A percentile compares a stretch with the other conserved stretches of the same genome.
These are phyloP conservation scores for Cystobasidium tubakii DNA, from an alignment of 768 basidiomycete genomes.

Conservation along the genomic window DNA sequence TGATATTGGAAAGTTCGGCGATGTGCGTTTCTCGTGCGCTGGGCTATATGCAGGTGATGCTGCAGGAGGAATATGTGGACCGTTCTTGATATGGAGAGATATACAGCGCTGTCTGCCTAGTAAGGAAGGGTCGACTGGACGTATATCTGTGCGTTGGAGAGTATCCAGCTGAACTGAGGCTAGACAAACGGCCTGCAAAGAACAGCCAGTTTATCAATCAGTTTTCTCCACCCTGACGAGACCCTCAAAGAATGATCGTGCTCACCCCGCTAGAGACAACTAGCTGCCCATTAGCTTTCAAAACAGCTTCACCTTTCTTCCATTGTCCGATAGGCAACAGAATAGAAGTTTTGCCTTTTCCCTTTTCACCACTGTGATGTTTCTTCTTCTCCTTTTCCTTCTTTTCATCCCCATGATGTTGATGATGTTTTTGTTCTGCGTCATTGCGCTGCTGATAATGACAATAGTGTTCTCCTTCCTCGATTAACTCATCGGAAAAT, in stretches of 20 bases:
- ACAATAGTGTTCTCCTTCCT: neutral
- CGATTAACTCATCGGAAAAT: neutral
- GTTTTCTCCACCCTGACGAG: neutral
- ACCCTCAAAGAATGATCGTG: neutral
- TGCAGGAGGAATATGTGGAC: constrained; percentile 55
- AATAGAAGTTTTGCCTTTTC: neutral
- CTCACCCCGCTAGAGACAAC: neutral
- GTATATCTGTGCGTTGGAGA: constrained; percentile 72
- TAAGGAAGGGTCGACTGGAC: constrained; percentile 66
- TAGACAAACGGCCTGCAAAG: neutral
- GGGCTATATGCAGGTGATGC: constrained; percentile 10
- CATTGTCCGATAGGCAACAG: constrained; percentile 22
- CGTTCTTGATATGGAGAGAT: constrained; percentile 54
- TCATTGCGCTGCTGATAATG: neutral
- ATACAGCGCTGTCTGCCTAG: constrained; percentile 72
- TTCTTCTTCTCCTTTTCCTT: neutral
- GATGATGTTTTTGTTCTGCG: neutral
- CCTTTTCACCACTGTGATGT: neutral
- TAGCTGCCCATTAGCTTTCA: neutral
- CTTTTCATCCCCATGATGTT: neutral
- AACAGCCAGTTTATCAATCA: neutral
- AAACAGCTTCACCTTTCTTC: constrained; percentile 11
- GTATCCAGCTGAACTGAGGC: constrained; percentile 55
- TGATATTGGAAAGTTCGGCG: constrained; percentile 31
- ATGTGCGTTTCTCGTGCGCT: constrained; percentile 30